Evolutionary conservation across 2,329 filamentous ascomycete species (phyloP), one percentile per base, ranked within the genome.

Genomic region (Lachnellula hyalina): DNA sequence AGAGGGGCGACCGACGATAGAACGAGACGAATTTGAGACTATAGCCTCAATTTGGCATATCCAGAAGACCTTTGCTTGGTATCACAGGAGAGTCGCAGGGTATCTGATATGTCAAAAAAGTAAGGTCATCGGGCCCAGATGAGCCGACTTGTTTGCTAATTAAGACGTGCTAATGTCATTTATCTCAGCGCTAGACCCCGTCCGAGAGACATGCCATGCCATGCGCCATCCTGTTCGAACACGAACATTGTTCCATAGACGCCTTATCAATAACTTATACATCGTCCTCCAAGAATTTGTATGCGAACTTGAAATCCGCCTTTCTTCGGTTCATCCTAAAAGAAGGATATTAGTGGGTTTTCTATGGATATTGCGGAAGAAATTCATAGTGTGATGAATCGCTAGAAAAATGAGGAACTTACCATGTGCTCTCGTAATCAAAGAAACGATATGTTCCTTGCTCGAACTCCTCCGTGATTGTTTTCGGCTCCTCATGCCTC

Each of bases 351-450:
- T 51, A 58, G 56, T 51, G 47, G 59, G 42, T 36, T 12, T 40
- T 38, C n/a, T 49, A 42, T 28, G 28, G 41, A 14, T 11, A 14
- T 17, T 14, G 44, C 19, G 28, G 57, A 54, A 54, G 48, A 46
- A 28, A 54, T 34, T 54, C 41, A 51, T 41, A 54, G 19, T 14
- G 17, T 44, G 25, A 49, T 49, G 40, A n/a, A 1, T n/a, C 3
- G 4, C 15, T 38, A 3, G 5, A 38, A 38, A 38, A 38, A 38
- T 15, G 7, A 38, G 7, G 36, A 38, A 77, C 88, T 74, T 75
- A 96, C 94, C 94, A 99, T 68, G 94, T 99, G 73, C 90, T 96
- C 75, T 99, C 94, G 70, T 99, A 99, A 74, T 99, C 94, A 73
- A 99, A 99, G 78, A 99, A 99, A 49, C 94, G 86, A 77, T 99